Conservation (phyloP, 1,284 basidiomycete genomes). For the Leccinum laetum region DNA sequence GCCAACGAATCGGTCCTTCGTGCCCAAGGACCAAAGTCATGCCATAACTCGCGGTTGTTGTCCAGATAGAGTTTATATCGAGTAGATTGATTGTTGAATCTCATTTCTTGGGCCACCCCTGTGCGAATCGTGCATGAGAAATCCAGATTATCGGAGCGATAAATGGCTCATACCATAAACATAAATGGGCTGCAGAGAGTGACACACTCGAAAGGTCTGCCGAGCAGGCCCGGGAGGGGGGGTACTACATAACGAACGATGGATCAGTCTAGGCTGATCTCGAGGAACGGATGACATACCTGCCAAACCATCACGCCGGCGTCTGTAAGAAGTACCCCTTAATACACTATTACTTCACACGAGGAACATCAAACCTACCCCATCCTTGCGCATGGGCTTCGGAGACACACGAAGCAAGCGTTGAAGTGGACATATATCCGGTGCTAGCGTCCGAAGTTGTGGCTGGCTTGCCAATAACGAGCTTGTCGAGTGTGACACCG, state of each 20-base stretch:
- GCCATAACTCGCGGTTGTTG: too few relatives aligned
- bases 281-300: constrained; percentile 8
- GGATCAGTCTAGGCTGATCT: constrained; percentile 37
- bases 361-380: constrained; percentile 1
- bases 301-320: constrained; percentile 50
- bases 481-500: constrained; percentile 39
- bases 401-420: background rate
- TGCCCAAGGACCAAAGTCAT: too few relatives aligned
- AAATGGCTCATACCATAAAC: too few relatives aligned
- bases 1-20: too few relatives aligned
- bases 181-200: too few relatives aligned
- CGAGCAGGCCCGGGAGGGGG: background rate
- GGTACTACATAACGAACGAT: background rate
- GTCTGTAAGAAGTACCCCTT: constrained; percentile 29
- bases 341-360: constrained; percentile 29
- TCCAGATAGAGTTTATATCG: too few relatives aligned
- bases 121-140: too few relatives aligned
- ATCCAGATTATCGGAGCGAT: too few relatives aligned
- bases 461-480: constrained; percentile 67
- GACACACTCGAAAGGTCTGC: too few relatives aligned
- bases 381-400: background rate
- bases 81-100: too few relatives aligned
- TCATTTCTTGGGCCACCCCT: too few relatives aligned
- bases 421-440: constrained; percentile 30
- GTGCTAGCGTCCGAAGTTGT: constrained; percentile 50